Evolutionary conservation across 257 asterid genomes (phyloP), one percentile per base, ranked within the genome.

Genomic region (Petunia axillaris): DNA sequence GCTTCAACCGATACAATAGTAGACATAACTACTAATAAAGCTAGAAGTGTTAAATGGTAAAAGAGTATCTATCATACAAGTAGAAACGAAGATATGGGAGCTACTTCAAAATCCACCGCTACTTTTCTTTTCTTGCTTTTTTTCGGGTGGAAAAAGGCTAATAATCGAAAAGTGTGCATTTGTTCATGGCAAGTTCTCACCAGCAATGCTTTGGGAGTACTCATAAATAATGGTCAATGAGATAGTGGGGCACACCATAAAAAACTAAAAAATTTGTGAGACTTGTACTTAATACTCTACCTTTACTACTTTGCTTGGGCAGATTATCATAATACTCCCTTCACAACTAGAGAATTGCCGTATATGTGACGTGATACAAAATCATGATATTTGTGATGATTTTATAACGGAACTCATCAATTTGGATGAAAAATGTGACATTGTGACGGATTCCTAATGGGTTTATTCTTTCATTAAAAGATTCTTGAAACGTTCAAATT

Each of bases 151-250:
- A 25, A 25, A 25, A 25, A 25, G 25, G 25, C 25, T 25, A 25
- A 25, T 25, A 25, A 25, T 25, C 25, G 25, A 25, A 25, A 25
- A 25, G 25, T 25, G 25, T 75, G 78, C 67, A 78, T 83, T 65
- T 80, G 81, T 86, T 84, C 86, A 85, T 80, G 80, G 87, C 90
- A 89, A 87, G 88, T 85, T 88, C 82, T 81, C 78, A 79, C 83
- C 88, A 73, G 83, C 79, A 85, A 87, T 82, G 82, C 89, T 84
- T 85, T 53, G 84, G 77, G 78, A 79, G 77, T 81, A 87, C 91
- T 87, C 92, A 83, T 85, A 62, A 65, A 44, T 64, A 63, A 25
- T 25, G 25, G 75, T 80, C 73, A 78, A 53, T 59, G 64, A 59
- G 25, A 59, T 59, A 16, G 25, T 13, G 64, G 36, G 15, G 15